These are phyloP conservation scores for Isatis tinctoria DNA, from an alignment of 345 rosid genomes.

Conservation along the genomic window DNA sequence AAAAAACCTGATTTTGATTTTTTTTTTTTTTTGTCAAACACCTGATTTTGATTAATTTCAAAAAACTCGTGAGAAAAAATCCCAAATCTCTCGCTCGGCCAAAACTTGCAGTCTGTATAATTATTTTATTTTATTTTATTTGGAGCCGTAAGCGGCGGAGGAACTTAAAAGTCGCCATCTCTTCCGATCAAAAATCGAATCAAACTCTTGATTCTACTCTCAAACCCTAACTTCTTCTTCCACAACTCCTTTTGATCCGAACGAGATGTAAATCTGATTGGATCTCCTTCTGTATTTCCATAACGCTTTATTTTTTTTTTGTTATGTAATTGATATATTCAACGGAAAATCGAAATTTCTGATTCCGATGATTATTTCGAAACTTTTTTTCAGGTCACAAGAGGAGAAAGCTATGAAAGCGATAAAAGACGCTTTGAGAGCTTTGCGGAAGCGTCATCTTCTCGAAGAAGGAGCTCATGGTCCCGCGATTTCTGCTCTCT, in stretches of 20 bases:
- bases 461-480: slow-evolving; percentile 92
- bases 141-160: slow-evolving; percentile 11
- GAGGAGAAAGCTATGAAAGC: slow-evolving; percentile 62
- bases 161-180: slow-evolving; percentile 8
- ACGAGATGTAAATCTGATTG: slow-evolving; percentile 2
- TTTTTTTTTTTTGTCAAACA: too few species aligned
- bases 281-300: background rate
- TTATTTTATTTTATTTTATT: background rate
- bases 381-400: slow-evolving; percentile 42
- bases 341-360: background rate
- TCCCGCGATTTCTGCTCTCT: slow-evolving; percentile 76
- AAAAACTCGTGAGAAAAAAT: background rate
- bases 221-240: slow-evolving; percentile 20
- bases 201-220: background rate
- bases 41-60: too few species aligned
- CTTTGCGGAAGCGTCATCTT: slow-evolving; percentile 78
- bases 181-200: slow-evolving; percentile 2
- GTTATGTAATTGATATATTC: background rate
- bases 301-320: background rate
- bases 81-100: too few species aligned
- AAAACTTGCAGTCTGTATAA: background rate
- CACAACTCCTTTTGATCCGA: background rate
- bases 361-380: background rate
- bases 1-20: too few species aligned
- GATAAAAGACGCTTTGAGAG: slow-evolving; percentile 75